Base-by-base conservation (phyloP, 1,284 basidiomycete genomes). In the Takashimella tepidaria region DNA sequence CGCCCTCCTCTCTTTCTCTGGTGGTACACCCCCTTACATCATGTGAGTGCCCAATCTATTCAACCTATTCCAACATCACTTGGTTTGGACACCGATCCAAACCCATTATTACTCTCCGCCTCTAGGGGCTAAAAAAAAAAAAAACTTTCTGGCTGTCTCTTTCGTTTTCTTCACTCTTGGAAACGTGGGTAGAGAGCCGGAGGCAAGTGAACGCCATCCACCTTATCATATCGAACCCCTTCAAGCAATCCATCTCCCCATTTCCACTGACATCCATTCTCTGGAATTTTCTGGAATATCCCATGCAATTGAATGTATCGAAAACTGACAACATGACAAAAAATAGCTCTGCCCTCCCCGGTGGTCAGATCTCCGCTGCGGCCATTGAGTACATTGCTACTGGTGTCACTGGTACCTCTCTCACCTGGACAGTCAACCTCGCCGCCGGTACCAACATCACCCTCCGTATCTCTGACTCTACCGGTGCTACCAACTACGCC, bases 341-440 rank as follows among this genome's bases (percentile, higher is more conserved):
- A n/a, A n/a, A 42, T 62, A 74, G 72, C 40, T 66, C 66, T 45
- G 67, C 61, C 45, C 68, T 72, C 51, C 70, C 69, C 45, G 70
- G 62, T 50, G 69, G 63, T 53, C 62, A 74, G 58, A 53, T 59
- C 21, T 42, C 51, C 11, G 67, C 65, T 24, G 56, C 63, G 20
- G 62, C 64, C 44, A 57, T 72, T 54, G 59, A 57, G 40, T 59
- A 59, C 50, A 62, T 73, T 49, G 41, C 25, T 47, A 47, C 53
- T 49, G 26, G 27, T 23, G 31, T 64, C 50, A 45, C 58, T n/a
- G 45, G 60, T n/a, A 55, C 54, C 45, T 61, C 65, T 42, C 59
- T 53, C 57, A 69, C 67, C 49, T 74, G 72, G 72, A 65, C 22
- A 44, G 66, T 69, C 52, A 63, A 73, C 61, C 63, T 72, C 45